These are phyloP conservation scores for Skeletonema costatum DNA, from an alignment of 108 stramenopile genomes.

Conservation along the genomic window DNA sequence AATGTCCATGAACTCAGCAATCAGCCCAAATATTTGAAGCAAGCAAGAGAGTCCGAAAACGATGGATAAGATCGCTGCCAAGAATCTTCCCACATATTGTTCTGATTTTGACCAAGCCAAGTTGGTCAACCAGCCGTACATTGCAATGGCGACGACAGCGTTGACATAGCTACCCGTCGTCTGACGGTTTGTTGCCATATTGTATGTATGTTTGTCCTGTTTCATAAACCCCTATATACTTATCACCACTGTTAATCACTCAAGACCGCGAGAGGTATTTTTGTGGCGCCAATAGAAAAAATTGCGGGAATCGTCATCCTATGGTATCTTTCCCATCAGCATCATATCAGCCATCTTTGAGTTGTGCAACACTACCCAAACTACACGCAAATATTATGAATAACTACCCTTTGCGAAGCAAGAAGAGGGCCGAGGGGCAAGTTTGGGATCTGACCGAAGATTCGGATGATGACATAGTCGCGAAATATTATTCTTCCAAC, in stretches of 20 bases:
- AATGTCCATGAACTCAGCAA: background rate
- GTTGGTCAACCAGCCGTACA: background rate
- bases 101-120: background rate
- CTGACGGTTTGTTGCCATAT: too few species aligned
- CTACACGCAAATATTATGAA: background rate
- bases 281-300: too few species aligned
- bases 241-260: too few species aligned
- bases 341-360: too few species aligned
- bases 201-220: too few species aligned
- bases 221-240: too few species aligned
- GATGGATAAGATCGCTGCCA: background rate
- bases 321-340: too few species aligned
- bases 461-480: background rate
- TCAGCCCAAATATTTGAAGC: background rate
- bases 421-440: background rate
- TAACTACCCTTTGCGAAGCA: slow-evolving; percentile 1
- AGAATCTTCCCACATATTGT: background rate
- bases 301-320: too few species aligned
- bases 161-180: too few species aligned
- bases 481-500: background rate
- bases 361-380: too few species aligned
- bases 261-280: too few species aligned
- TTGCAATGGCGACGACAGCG: background rate
- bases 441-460: background rate
- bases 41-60: background rate